These are phyloP conservation scores for Cucurbita ficifolia DNA, from an alignment of 306 rosid genomes.

Conservation along the genomic window DNA sequence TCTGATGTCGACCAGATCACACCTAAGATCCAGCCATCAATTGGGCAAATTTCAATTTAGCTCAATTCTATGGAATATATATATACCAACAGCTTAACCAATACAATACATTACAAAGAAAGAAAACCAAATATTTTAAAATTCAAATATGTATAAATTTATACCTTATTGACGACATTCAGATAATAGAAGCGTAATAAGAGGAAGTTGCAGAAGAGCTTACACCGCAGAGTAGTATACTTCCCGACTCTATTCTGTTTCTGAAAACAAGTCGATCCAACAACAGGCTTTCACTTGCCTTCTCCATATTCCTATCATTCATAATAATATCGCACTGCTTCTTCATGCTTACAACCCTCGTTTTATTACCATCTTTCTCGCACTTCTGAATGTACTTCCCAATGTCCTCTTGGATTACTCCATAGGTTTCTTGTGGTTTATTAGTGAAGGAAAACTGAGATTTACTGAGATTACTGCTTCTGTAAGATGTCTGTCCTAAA, in stretches of 20 bases:
- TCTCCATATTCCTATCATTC: slow-evolving; percentile 20
- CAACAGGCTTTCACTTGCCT: slow-evolving; percentile 37
- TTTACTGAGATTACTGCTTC: slow-evolving; percentile 18
- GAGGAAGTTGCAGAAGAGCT: slow-evolving; percentile 18
- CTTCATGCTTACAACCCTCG: slow-evolving; percentile 17
- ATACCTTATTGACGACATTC: background rate
- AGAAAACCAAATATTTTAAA: no score
- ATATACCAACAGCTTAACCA: background rate
- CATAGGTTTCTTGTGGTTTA: slow-evolving; percentile 30
- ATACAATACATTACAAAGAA: background rate
- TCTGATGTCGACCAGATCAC: background rate
- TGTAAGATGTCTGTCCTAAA: slow-evolving; percentile 14
- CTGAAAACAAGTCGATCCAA: slow-evolving; percentile 32
- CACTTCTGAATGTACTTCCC: slow-evolving; percentile 45
- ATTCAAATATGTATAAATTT: no score
- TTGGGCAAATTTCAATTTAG: background rate
- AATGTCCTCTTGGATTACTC: slow-evolving; percentile 26
- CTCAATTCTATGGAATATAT: background rate
- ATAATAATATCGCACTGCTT: slow-evolving; percentile 16
- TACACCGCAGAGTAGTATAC: slow-evolving; percentile 42
- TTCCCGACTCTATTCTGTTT: slow-evolving; percentile 50
- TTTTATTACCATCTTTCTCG: slow-evolving; percentile 25
- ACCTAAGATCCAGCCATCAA: no score
- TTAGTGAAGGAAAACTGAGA: slow-evolving; percentile 43
- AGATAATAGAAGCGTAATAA: slow-evolving; percentile 13